These are phyloP conservation scores for Fusarium sp. DNA, from an alignment of 2,329 filamentous ascomycete species.

Conservation along the genomic window DNA sequence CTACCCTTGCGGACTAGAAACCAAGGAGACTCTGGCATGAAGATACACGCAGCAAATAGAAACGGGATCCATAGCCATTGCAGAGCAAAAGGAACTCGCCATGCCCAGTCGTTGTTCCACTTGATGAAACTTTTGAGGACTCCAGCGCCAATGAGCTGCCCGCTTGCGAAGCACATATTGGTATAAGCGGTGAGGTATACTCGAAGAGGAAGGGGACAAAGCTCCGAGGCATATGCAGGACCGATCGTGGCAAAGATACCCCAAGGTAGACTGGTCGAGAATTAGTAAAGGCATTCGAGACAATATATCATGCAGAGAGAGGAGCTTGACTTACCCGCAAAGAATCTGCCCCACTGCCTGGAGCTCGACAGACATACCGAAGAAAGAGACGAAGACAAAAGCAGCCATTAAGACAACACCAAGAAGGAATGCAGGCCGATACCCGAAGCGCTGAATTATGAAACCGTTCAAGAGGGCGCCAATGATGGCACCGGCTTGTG, in stretches of 20 bases:
- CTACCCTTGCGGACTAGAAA: slow-evolving; percentile 51
- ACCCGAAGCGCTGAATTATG: too few relatives aligned
- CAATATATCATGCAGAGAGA: too few relatives aligned
- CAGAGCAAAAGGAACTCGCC: slow-evolving; percentile 55
- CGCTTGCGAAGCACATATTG: slow-evolving; percentile 58
- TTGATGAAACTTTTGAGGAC: slow-evolving; percentile 27
- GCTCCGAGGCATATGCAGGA: slow-evolving; percentile 62
- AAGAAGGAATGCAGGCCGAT: too few relatives aligned
- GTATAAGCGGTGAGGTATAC: slow-evolving; percentile 59
- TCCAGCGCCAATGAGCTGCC: slow-evolving; percentile 57
- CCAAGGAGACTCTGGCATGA: slow-evolving; percentile 56
- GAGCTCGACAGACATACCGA: too few relatives aligned
- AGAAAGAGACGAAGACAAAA: too few relatives aligned
- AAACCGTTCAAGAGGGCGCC: too few relatives aligned
- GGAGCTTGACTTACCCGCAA: too few relatives aligned
- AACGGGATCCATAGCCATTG: slow-evolving; percentile 56
- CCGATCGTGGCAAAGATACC: slow-evolving; percentile 61
- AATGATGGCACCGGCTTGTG: too few relatives aligned
- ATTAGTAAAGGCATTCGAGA: too few relatives aligned
- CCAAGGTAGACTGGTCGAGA: slow-evolving; percentile 42
- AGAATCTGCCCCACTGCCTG: too few relatives aligned
- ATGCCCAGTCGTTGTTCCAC: slow-evolving; percentile 50
- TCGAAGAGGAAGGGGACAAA: slow-evolving; percentile 59
- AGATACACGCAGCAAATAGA: slow-evolving; percentile 48
- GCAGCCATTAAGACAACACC: too few relatives aligned